These are phyloP conservation scores for Phyllosticta ampelicida DNA, from an alignment of 2,329 filamentous ascomycete genomes.

Conservation along the genomic window DNA sequence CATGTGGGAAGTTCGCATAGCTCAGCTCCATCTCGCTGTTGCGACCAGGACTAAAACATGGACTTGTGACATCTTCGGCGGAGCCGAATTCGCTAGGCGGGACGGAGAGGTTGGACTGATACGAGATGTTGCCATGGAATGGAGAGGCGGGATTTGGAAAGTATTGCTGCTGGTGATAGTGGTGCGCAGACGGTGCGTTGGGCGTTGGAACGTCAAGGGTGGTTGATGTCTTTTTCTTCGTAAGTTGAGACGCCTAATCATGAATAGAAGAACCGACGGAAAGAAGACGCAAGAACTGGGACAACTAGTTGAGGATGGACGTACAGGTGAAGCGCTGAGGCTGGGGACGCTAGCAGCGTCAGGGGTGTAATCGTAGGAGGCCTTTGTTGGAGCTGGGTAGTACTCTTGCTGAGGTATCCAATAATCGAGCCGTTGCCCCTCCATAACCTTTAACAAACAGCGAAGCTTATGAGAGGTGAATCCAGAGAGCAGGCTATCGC, in stretches of 20 bases:
- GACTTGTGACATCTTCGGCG: slow-evolving; percentile 20
- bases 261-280: background rate
- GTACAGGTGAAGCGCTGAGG: slow-evolving; percentile 28
- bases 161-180: slow-evolving; percentile 4
- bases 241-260: slow-evolving; percentile 10
- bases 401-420: slow-evolving; percentile 25
- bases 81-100: slow-evolving; percentile 30
- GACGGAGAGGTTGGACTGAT: slow-evolving; percentile 23
- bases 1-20: background rate
- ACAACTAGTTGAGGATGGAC: slow-evolving; percentile 11
- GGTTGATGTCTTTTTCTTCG: slow-evolving; percentile 19
- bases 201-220: slow-evolving; percentile 23
- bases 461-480: background rate
- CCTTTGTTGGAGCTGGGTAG: slow-evolving; percentile 23
- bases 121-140: slow-evolving; percentile 25
- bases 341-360: slow-evolving; percentile 28
- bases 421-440: slow-evolving; percentile 26
- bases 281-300: background rate
- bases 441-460: slow-evolving; percentile 16
- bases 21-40: background rate
- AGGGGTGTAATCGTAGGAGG: slow-evolving; percentile 23
- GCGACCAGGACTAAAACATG: background rate
- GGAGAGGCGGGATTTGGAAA: slow-evolving; percentile 1
- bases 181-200: slow-evolving; percentile 5
- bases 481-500: background rate